These are phyloP conservation scores for Xanthoconium stramineum DNA, from an alignment of 768 basidiomycete genomes.

Conservation along the genomic window DNA sequence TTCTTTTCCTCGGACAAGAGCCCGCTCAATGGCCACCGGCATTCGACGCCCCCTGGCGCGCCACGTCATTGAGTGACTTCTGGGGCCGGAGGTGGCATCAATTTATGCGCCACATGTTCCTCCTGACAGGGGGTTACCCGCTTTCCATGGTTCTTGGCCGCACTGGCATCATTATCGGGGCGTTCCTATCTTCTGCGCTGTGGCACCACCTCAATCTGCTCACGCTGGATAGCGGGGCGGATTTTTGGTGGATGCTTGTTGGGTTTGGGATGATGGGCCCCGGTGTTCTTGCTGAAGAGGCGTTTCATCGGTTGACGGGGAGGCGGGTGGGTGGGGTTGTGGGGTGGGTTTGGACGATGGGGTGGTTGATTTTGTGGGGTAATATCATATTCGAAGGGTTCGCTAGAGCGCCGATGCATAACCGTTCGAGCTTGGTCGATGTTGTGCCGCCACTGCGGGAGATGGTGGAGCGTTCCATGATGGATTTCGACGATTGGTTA, in stretches of 20 bases:
- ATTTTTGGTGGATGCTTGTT: neutral
- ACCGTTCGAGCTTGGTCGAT: conserved; percentile 1
- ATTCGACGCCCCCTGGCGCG: conserved; percentile 1
- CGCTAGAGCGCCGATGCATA: neutral
- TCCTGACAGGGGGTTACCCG: neutral
- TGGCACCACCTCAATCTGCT: neutral
- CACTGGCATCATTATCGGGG: neutral
- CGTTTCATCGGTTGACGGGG: neutral
- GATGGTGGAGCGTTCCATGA: neutral
- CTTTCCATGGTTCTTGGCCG: neutral
- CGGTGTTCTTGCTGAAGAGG: neutral
- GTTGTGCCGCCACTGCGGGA: neutral
- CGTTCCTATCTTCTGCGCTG: neutral
- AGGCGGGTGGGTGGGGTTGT: neutral
- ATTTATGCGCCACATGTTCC: neutral
- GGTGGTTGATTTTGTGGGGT: neutral
- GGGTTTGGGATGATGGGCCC: conserved; percentile 7
- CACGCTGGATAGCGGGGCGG: neutral
- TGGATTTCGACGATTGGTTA: neutral
- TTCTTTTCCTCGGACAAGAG: neutral
- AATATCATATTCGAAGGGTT: neutral
- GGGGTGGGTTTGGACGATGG: conserved; percentile 3
- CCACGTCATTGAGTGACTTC: neutral
- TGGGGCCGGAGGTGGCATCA: conserved; percentile 6
- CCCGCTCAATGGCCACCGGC: conserved; percentile 1